Evolutionary conservation across 2,329 filamentous ascomycete genomes (phyloP), one percentile per base, ranked within the genome.

Genomic region (Penicillium crustosum): DNA sequence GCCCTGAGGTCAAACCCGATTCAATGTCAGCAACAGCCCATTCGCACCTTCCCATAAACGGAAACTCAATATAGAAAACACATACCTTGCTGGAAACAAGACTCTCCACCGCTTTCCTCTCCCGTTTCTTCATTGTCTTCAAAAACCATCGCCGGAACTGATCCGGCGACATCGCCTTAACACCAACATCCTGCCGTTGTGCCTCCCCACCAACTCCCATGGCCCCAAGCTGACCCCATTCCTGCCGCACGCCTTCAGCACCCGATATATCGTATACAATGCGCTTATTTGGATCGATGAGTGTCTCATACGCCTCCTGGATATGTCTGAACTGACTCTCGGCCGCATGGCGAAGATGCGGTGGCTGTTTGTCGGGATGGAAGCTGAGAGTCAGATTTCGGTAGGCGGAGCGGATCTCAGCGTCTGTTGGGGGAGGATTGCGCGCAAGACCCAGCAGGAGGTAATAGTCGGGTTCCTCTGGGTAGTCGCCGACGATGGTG

Each of bases 321-420:
- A 79, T 75, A 35, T 64, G 68, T 42, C 63, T 67, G 56, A 77
- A 79, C n/a, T 78, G 72, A 10, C 58, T 63, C 57, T 70, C 62
- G 8, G 77, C 77, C 0, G 71, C 69, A 19, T 75, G 70, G 39
- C 68, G 73, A 35, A 74, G 63, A 41, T 76, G 68, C 38, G 68
- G 49, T 5, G 77, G 77, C 53, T 79, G 77, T 60, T 78, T 78
- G 62, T 79, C 77, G 19, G 77, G 77, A 50, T 79, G 77, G 55
- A 79, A 78, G 60, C 73, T 77, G 25, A 78, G 70, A 9, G 74
- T 75, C 54, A 79, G 63, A 31, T 66, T 74, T 49, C 73, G 74
- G 62, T 78, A 78, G n/a, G 77, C 77, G 41, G 76, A 73, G 27
- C 77, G 75, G 50, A 79, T 75, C 43, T 77, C 70, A 27, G 75